phyloP scores from a whole-genome alignment of 495 filamentous ascomycete species.

The Beverwykella pulmonaria region DNA sequence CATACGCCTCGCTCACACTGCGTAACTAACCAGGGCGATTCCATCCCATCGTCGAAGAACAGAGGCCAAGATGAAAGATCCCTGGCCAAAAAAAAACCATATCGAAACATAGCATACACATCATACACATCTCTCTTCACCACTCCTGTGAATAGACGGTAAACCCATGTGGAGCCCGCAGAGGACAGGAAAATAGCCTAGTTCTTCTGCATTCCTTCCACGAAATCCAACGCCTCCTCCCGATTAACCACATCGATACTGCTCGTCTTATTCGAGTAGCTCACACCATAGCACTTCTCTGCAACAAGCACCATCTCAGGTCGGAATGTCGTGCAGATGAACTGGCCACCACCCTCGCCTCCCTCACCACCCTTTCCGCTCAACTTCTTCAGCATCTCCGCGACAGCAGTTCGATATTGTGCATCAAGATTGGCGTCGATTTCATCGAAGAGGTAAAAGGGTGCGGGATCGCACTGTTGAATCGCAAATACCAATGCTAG shows the following conservation, averaged over 20 bases:
- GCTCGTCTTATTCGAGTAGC: constrained; percentile 90
- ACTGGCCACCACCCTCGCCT: constrained; percentile 50
- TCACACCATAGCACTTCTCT: constrained; percentile 96
- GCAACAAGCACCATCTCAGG: constrained; percentile 95
- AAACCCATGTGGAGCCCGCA: too few relatives aligned
- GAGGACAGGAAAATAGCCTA: too few relatives aligned
- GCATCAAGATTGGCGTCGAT: constrained; percentile 98
- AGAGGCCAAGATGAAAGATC: too few relatives aligned
- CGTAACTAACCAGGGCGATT: too few relatives aligned
- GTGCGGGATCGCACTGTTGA: constrained; percentile 93
- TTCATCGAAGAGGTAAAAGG: constrained; percentile 99
- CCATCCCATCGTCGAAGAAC: too few relatives aligned
- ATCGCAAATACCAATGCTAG: constrained; percentile 98
- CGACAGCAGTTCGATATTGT: constrained; percentile 94
- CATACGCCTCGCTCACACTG: not conserved
- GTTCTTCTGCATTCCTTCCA: constrained; percentile 63
- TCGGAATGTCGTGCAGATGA: constrained; percentile 88
- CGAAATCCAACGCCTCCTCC: constrained; percentile 89
- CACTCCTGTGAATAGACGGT: not conserved
- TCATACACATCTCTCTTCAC: not conserved
- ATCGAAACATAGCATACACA: not conserved
- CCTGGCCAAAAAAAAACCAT: too few relatives aligned
- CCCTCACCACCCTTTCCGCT: constrained; percentile 23
- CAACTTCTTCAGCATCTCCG: constrained; percentile 69
- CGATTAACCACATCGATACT: constrained; percentile 84